A percentile compares a stretch with the other conserved stretches of the same genome.
phyloP scores from a whole-genome alignment of 2,329 filamentous ascomycete species.

The Beauveria rudraprayagi region DNA sequence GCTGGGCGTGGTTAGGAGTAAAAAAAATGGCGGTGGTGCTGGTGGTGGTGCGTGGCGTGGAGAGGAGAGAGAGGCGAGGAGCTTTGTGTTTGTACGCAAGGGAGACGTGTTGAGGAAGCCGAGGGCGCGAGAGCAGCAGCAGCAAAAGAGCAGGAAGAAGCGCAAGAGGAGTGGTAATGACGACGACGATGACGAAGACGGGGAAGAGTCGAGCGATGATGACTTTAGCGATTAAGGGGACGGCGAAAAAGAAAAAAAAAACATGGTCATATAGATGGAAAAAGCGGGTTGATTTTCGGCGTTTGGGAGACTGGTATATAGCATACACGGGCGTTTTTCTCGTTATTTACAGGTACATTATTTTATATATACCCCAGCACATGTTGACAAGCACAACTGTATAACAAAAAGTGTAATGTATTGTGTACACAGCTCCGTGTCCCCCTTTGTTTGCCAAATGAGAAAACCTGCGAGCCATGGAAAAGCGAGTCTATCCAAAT shows the following conservation, averaged over 20 bases:
- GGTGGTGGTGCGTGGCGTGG: slow-evolving; percentile 32
- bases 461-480: too few species aligned
- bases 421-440: too few species aligned
- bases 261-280: not conserved
- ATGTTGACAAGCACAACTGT: not conserved
- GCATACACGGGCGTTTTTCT: not conserved
- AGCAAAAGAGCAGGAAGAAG: not conserved
- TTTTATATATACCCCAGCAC: not conserved
- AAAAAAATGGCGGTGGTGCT: slow-evolving; percentile 32
- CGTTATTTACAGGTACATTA: not conserved
- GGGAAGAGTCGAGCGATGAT: not conserved
- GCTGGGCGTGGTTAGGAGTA: slow-evolving; percentile 52
- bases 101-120: slow-evolving; percentile 34
- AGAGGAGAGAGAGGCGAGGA: slow-evolving; percentile 41
- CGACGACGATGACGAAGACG: slow-evolving; percentile 1
- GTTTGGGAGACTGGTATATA: not conserved
- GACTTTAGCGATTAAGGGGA: not conserved
- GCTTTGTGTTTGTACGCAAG: slow-evolving; percentile 55
- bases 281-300: not conserved
- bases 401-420: too few species aligned
- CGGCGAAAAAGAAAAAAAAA: not conserved
- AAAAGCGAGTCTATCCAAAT: too few species aligned
- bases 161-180: not conserved
- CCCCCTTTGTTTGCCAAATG: too few species aligned
- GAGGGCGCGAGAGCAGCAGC: slow-evolving; percentile 18